These are phyloP conservation scores for Schizosaccharomyces octosporus DNA, from an alignment of 805 yeast species.

Conservation along the genomic window DNA sequence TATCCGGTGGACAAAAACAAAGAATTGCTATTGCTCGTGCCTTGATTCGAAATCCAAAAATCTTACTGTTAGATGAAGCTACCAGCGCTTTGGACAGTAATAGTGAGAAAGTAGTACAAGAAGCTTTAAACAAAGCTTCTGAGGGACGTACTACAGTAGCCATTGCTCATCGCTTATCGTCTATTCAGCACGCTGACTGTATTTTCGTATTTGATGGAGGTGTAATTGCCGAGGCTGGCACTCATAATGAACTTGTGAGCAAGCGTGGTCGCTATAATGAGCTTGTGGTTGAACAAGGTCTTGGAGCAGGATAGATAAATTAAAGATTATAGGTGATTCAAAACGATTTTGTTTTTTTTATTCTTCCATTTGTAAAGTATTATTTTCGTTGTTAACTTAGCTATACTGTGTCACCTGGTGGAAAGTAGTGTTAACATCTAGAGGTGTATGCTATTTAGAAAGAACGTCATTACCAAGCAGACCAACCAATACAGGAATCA, in stretches of 20 bases:
- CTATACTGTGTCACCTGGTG: too few species aligned
- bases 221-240: slow-evolving; percentile 27
- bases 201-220: slow-evolving; percentile 33
- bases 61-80: slow-evolving; percentile 34
- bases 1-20: slow-evolving; percentile 45
- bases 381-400: too few species aligned
- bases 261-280: slow-evolving; percentile 17
- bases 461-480: too few species aligned
- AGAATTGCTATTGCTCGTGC: slow-evolving; percentile 41
- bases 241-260: slow-evolving; percentile 20
- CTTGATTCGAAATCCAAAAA: slow-evolving; percentile 29
- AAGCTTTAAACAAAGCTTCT: slow-evolving; percentile 35
- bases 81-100: slow-evolving; percentile 29
- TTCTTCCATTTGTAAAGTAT: too few species aligned
- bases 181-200: slow-evolving; percentile 27
- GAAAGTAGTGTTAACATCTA: too few species aligned
- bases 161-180: slow-evolving; percentile 49
- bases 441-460: too few species aligned
- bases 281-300: slow-evolving; percentile 17
- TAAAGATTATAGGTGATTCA: too few species aligned
- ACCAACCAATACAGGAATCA: too few species aligned
- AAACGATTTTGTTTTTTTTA: too few species aligned
- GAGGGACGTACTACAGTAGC: slow-evolving; percentile 41
- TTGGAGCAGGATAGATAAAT: too few species aligned
- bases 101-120: slow-evolving; percentile 44